Base-by-base conservation (phyloP, 768 basidiomycete species). In the Kwoniella bestiolae region DNA sequence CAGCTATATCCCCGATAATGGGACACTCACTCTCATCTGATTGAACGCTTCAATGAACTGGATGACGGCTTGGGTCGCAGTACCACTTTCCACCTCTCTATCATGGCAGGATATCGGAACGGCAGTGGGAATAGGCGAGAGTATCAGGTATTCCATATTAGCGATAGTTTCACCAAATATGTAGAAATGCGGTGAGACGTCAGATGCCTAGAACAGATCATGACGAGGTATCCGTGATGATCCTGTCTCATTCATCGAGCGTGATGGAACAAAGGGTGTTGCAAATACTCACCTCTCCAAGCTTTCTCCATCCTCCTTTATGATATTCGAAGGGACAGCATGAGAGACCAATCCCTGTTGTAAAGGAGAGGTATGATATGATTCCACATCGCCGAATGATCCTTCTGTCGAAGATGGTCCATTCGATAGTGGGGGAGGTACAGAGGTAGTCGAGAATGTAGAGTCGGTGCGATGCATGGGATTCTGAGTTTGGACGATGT, bases 61-160 rank as follows among this genome's bases (percentile, higher is more conserved):
- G 14, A 12, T 23, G 18, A 46, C 41, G n/a, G 34, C 56, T 31
- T 58, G 41, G 4, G 58, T 9, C n/a, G 29, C 63, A 1, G 16
- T 18, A 7, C 56, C 63, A n/a, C 16, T 18, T 6, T 29, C 53
- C 28, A 31, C 21, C 8, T n/a, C 38, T 21, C 53, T 32, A 34
- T 14, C 32, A 35, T 16, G 9, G 47, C 12, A 29, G 16, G 64
- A 23, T 9, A 53, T 59, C 4, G 61, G 61, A 21, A 32, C 18
- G 6, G 61, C 56, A 58, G 56, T 68, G 5, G 69, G 56, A 3
- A 66, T 41, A 16, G 69, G 69, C 6, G 69, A 70, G 45, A 70
- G 50, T 46, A 59, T 50, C 9, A 70, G 65, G 35, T 63, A 70
- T 50, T 70, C 69, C 69, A 70, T 69, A 35, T 57, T 55, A 55